These are phyloP conservation scores for Hypoxylon sp. DNA, from an alignment of 2,329 filamentous ascomycete species.

Conservation along the genomic window DNA sequence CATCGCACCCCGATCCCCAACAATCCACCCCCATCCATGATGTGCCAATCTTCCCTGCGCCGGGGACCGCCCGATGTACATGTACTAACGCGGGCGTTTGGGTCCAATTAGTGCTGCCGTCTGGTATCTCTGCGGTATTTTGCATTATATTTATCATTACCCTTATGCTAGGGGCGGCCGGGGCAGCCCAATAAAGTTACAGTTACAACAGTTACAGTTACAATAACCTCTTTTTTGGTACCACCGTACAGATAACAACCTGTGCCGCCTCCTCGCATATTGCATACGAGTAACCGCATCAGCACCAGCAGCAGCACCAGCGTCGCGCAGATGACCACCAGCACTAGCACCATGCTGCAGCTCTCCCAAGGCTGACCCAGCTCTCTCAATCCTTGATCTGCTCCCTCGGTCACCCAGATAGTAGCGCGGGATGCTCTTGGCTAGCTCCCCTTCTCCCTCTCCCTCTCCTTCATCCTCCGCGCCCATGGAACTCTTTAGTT, in stretches of 20 bases:
- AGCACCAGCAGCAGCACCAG: conserved; percentile 1
- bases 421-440: conserved; percentile 1
- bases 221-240: conserved; percentile 11
- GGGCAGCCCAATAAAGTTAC: background rate
- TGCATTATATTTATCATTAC: background rate
- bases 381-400: conserved; percentile 1
- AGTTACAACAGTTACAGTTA: background rate
- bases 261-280: conserved; percentile 29
- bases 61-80: conserved; percentile 9
- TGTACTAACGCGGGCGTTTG: background rate
- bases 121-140: background rate
- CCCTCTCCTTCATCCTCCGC: conserved; percentile 3
- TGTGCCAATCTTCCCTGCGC: background rate
- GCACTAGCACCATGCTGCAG: conserved; percentile 7
- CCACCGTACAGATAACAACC: conserved; percentile 8
- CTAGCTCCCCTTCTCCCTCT: background rate
- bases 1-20: conserved; percentile 1
- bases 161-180: background rate
- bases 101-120: background rate
- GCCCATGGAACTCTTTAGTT: conserved; percentile 17
- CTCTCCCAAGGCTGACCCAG: conserved; percentile 23
- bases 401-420: conserved; percentile 12
- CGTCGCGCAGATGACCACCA: conserved; percentile 29
- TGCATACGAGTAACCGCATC: background rate
- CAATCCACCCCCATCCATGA: background rate